These are phyloP conservation scores for Podaxis mareebaensis DNA, from an alignment of 768 basidiomycete genomes.

Conservation along the genomic window DNA sequence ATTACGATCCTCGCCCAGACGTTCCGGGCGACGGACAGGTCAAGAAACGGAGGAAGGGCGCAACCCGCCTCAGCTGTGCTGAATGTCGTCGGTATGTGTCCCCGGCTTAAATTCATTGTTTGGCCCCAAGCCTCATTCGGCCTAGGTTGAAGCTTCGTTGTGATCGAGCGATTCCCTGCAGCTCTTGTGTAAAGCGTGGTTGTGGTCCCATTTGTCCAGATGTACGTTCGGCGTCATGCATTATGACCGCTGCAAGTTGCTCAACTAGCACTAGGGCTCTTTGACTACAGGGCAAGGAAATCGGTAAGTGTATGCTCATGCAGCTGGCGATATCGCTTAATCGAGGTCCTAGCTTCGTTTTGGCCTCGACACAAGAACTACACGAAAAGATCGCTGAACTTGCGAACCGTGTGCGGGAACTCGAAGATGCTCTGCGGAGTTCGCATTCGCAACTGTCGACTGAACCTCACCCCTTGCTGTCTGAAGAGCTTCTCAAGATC, in stretches of 20 bases:
- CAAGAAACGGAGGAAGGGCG: slow-evolving; percentile 69
- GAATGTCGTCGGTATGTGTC: slow-evolving; percentile 67
- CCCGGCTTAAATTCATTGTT: slow-evolving; percentile 10
- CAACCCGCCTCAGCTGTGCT: slow-evolving; percentile 76
- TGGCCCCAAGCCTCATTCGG: slow-evolving; percentile 8
- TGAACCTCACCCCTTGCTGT: slow-evolving; percentile 65
- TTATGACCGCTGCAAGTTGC: slow-evolving; percentile 3
- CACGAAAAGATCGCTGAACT: slow-evolving; percentile 82
- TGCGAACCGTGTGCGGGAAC: slow-evolving; percentile 69
- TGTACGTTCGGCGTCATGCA: slow-evolving; percentile 37
- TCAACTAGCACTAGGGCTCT: slow-evolving; percentile 50
- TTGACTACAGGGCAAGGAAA: slow-evolving; percentile 71
- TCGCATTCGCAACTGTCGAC: slow-evolving; percentile 59
- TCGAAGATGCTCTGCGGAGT: slow-evolving; percentile 68
- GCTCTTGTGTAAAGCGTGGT: slow-evolving; percentile 79
- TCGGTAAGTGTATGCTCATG: slow-evolving; percentile 43
- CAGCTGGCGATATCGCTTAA: not conserved
- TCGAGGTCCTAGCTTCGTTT: slow-evolving; percentile 55
- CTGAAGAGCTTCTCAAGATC: slow-evolving; percentile 71
- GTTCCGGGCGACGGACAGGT: slow-evolving; percentile 29
- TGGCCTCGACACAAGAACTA: slow-evolving; percentile 77
- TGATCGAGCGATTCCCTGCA: slow-evolving; percentile 75
- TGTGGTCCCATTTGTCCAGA: slow-evolving; percentile 85
- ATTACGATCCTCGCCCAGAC: slow-evolving; percentile 31
- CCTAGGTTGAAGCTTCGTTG: slow-evolving; percentile 68